phyloP scores from a whole-genome alignment of 768 basidiomycete genomes.

The Mycena kentingensis region DNA sequence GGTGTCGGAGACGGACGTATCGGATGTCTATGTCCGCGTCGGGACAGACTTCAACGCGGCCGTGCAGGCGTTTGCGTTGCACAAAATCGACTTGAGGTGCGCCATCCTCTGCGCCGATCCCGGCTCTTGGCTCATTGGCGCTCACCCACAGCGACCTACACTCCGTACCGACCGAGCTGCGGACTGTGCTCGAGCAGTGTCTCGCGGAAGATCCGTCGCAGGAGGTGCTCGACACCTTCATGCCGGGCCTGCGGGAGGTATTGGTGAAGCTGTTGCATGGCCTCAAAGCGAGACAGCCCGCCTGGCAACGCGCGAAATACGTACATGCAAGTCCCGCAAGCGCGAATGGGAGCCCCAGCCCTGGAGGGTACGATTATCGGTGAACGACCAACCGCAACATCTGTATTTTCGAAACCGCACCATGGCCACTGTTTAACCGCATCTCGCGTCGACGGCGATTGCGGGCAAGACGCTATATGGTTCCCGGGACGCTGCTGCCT shows the following conservation, averaged over 20 bases:
- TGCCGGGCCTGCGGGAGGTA: constrained; percentile 80
- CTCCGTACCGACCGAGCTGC: constrained; percentile 61
- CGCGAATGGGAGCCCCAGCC: constrained; percentile 6
- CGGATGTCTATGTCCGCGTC: constrained; percentile 86
- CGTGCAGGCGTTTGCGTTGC: constrained; percentile 70
- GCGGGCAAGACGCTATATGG: no score
- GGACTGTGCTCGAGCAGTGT: constrained; percentile 63
- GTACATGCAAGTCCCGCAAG: no score
- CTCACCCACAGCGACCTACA: constrained; percentile 56
- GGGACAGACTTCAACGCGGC: constrained; percentile 88
- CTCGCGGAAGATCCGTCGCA: constrained; percentile 79
- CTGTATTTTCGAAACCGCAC: no score
- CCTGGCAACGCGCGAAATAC: constrained; percentile 33
- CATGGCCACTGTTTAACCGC: no score
- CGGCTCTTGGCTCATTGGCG: neutral
- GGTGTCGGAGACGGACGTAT: constrained; percentile 71
- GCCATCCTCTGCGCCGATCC: constrained; percentile 25
- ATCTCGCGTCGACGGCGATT: no score
- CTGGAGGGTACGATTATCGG: neutral
- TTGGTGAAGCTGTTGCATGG: constrained; percentile 83
- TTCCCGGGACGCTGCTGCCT: no score
- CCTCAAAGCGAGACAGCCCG: constrained; percentile 73
- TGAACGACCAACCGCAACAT: no score
- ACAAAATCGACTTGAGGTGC: constrained; percentile 78
- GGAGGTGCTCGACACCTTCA: constrained; percentile 69